phyloP scores from a whole-genome alignment of 2,329 filamentous ascomycete genomes.

The Colletotrichum sp. region DNA sequence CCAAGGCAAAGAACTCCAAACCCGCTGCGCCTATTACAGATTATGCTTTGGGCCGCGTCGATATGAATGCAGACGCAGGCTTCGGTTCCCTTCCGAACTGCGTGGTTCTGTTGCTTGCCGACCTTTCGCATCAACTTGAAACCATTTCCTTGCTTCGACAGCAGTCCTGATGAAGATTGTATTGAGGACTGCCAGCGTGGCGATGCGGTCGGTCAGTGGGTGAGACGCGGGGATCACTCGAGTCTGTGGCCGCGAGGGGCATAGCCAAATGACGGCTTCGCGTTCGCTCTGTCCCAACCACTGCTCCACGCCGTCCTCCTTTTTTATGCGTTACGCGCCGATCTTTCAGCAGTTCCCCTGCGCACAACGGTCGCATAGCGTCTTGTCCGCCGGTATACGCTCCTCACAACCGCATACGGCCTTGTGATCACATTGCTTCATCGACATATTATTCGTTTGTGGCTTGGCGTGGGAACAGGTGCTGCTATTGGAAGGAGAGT shows the following conservation, averaged over 20 bases:
- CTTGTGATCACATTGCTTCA: conserved; percentile 25
- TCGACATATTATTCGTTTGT: conserved; percentile 15
- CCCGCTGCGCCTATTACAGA: neutral
- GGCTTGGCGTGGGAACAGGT: neutral
- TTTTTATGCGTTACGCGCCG: neutral
- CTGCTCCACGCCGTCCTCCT: neutral
- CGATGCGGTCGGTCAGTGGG: neutral
- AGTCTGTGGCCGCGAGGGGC: neutral
- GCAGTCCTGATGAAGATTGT: neutral
- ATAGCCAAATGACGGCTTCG: neutral
- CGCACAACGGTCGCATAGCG: conserved; percentile 20
- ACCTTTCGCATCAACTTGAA: conserved; percentile 1
- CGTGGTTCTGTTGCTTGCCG: neutral
- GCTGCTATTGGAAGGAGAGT: neutral
- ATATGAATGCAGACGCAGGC: neutral
- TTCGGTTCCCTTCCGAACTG: neutral
- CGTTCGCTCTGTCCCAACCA: neutral
- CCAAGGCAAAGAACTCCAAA: neutral
- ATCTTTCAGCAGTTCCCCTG: conserved; percentile 8
- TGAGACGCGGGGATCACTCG: neutral
- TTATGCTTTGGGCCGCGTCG: neutral
- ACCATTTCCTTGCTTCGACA: neutral
- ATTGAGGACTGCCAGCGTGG: neutral
- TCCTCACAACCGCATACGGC: conserved; percentile 20
- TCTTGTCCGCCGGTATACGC: conserved; percentile 21